Evolutionary conservation across 164 flowering plant species (phyloP).

Genomic region (Vitis amurensis): DNA sequence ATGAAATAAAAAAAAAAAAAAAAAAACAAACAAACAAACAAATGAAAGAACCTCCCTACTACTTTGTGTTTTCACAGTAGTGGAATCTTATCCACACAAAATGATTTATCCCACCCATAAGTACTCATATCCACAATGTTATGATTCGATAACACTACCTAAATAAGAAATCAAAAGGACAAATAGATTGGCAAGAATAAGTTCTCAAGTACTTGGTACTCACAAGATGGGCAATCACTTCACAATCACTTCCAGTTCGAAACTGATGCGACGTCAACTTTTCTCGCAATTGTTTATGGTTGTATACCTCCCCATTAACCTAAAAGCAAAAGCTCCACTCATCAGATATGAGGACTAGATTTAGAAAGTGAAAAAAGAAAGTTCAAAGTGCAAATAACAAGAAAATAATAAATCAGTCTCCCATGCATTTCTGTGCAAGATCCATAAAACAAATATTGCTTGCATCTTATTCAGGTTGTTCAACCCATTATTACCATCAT

Average conservation of each 20-base stretch:
- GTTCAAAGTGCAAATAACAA: not conserved
- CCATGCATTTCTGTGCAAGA: no score
- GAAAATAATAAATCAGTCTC: not conserved
- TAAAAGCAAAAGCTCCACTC: slow-evolving; percentile 19
- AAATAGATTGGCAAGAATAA: not conserved
- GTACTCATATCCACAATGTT: no score
- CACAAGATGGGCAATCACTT: slow-evolving; percentile 98
- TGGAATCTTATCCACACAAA: not conserved
- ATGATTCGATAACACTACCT: no score
- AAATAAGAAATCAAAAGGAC: not conserved
- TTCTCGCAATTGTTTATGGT: slow-evolving; percentile 70
- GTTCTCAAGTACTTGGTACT: slow-evolving; percentile 46
- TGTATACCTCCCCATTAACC: slow-evolving; percentile 98
- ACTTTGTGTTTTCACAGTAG: not conserved
- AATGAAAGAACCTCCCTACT: not conserved
- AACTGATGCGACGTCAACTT: slow-evolving; percentile 67
- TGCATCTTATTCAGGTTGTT: no score
- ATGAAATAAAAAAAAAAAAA: not conserved
- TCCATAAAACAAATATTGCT: not conserved
- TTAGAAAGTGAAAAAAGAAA: not conserved
- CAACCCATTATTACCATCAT: no score
- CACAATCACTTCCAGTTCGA: slow-evolving; percentile 94
- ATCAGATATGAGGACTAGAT: not conserved
- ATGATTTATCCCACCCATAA: no score
- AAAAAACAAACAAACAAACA: not conserved